Conservation (phyloP, 225 moss, liverwort and hornwort species). For the Lunularia cruciata region DNA sequence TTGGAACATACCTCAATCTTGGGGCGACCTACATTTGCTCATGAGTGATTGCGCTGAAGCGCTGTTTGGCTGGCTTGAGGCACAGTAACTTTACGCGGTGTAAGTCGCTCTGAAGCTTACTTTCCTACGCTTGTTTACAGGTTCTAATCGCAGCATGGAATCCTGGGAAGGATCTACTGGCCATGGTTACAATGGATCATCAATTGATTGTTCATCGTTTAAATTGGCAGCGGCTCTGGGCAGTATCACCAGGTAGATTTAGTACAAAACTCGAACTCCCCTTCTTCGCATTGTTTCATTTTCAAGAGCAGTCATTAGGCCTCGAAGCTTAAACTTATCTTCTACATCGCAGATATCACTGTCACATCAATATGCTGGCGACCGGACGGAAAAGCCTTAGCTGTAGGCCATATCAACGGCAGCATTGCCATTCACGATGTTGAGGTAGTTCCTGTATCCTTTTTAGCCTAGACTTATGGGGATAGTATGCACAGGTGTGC, state of each 20-base stretch:
- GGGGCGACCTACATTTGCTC: no score
- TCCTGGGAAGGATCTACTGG: constrained; percentile 95
- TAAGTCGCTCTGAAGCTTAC: no score
- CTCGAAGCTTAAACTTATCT: not conserved
- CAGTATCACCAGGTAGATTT: constrained; percentile 71
- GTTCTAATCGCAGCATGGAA: constrained; percentile 91
- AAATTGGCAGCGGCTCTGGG: constrained; percentile 99
- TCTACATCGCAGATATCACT: constrained; percentile 61
- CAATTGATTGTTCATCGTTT: constrained; percentile 95
- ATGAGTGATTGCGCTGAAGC: not conserved
- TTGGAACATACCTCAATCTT: no score
- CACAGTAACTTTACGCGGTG: no score
- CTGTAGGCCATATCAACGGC: constrained; percentile 90
- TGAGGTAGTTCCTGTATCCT: constrained; percentile 52
- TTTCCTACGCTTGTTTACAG: constrained; percentile 35
- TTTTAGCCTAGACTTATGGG: no score
- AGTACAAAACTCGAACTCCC: no score
- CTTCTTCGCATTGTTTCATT: not conserved
- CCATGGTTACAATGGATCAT: constrained; percentile 93
- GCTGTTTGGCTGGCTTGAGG: no score
- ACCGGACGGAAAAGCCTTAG: constrained; percentile 97
- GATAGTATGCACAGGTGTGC: no score
- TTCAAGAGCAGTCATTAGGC: not conserved
- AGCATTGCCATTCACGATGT: constrained; percentile 97
- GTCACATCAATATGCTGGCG: constrained; percentile 98